Evolutionary conservation across 2,329 filamentous ascomycete genomes (phyloP), one percentile per base, ranked within the genome.

Genomic region (Fusarium brevicatenulatum): DNA sequence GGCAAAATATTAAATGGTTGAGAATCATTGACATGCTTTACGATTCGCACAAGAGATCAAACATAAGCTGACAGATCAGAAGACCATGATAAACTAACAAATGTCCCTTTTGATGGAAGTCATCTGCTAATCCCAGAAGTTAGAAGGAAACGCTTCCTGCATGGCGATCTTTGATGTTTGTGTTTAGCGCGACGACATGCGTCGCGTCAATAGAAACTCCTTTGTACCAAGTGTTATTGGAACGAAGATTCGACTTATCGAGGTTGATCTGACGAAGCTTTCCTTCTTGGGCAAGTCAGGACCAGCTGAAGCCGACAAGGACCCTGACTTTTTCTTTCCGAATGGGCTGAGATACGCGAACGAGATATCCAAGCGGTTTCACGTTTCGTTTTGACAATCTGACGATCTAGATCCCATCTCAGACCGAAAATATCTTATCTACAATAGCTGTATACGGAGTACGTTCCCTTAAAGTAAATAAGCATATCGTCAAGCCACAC

Each of bases 1-100:
- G 10, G 18, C 43, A 13, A 19, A 25, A 13, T 4, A 4, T 19
- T 0, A 6, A 44, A 6, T 3, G 9, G 23, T 4, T 19, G 5
- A 13, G 5, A 8, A 9, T 11, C 16, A 5, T 25, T 6, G 3
- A 16, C 10, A 25, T 13, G 23, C 18, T 9, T 9, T 15, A 10
- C 15, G 44, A 7, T 28, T 47, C 25, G 4, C 15, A 47, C 2
- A 15, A 30, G 2, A 8, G 19, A 21, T 30, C 9, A 16, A 30
- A 16, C 5, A 18, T 50, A 11, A 13, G 3, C 15, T 9, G 7
- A 6, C 21, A 7, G 9, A 9, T 5, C 15, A 23, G 18, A 4
- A 23, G 5, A 5, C 21, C 9, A 10, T 49, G 8, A 5, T 7
- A 7, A n/a, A n/a, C 11, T 12, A n/a, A 18, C 11, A 25, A 8